Conservation (phyloP, 352 stramenopile species). For the Pythium insidiosum region DNA sequence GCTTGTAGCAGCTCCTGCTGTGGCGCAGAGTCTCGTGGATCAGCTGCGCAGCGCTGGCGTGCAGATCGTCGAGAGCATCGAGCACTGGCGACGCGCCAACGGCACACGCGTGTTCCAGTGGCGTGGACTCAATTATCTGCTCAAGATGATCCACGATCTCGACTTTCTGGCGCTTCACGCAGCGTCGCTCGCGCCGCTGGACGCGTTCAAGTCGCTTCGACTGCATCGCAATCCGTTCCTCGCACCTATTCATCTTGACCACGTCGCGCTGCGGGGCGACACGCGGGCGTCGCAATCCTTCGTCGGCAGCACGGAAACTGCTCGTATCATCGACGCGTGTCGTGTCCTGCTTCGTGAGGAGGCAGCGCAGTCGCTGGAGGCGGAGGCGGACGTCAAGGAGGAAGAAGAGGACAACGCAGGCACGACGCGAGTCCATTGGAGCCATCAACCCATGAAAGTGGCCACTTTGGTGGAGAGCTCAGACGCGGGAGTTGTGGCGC, state of each 20-base stretch:
- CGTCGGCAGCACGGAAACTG: constrained; percentile 48
- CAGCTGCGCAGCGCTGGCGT: constrained; percentile 56
- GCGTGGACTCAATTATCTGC: constrained; percentile 68
- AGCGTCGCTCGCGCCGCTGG: constrained; percentile 17
- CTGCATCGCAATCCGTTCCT: constrained; percentile 67
- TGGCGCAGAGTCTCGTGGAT: constrained; percentile 55
- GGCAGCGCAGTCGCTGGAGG: constrained; percentile 6
- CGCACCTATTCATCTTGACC: constrained; percentile 42
- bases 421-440: constrained; percentile 29
- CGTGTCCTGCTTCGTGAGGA: constrained; percentile 40
- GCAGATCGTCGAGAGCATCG: constrained; percentile 62
- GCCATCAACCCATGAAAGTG: constrained; percentile 21
- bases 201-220: constrained; percentile 33
- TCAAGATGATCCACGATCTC: constrained; percentile 68
- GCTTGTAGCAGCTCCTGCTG: constrained; percentile 32
- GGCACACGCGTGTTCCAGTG: constrained; percentile 49
- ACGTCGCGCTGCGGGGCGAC: constrained; percentile 31
- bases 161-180: constrained; percentile 37
- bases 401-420: neutral
- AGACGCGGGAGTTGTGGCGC: neutral
- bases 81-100: constrained; percentile 31
- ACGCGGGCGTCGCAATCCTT: constrained; percentile 14
- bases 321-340: constrained; percentile 39
- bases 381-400: neutral
- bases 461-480: neutral